phyloP scores from a whole-genome alignment of 768 basidiomycete species.

The Leccinum truebloodii region DNA sequence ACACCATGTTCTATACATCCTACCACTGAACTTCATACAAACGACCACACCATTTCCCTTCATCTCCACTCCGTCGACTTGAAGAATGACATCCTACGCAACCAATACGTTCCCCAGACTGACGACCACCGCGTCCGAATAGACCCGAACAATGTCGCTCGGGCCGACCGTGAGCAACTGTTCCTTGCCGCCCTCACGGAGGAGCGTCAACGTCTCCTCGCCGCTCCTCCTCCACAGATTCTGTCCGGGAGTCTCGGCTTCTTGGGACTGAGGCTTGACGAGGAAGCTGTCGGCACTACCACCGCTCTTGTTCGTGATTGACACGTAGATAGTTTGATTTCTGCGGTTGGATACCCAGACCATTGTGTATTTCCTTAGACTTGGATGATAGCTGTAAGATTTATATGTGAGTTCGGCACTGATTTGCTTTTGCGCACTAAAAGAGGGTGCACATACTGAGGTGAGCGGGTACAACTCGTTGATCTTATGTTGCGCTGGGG shows the following conservation, averaged over 20 bases:
- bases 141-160: constrained; percentile 16
- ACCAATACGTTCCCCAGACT: constrained; percentile 5
- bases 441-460: too few species aligned
- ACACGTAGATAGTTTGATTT: background rate
- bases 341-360: constrained; percentile 21
- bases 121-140: constrained; percentile 11
- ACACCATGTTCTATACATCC: too few species aligned
- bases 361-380: background rate
- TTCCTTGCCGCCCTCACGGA: background rate
- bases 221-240: constrained; percentile 14
- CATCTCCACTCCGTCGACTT: background rate
- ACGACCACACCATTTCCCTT: too few species aligned
- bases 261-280: background rate
- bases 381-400: too few species aligned
- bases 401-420: too few species aligned
- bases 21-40: too few species aligned
- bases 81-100: background rate
- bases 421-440: too few species aligned
- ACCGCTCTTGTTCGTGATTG: constrained; percentile 8
- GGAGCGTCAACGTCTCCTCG: constrained; percentile 8
- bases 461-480: too few species aligned
- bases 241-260: background rate
- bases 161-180: constrained; percentile 12
- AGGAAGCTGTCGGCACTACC: background rate
- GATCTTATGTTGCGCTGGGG: too few species aligned